A percentile compares a stretch with the other conserved stretches of the same genome.
Conservation (phyloP, 495 filamentous ascomycete species). For the Penicillium silybi region DNA sequence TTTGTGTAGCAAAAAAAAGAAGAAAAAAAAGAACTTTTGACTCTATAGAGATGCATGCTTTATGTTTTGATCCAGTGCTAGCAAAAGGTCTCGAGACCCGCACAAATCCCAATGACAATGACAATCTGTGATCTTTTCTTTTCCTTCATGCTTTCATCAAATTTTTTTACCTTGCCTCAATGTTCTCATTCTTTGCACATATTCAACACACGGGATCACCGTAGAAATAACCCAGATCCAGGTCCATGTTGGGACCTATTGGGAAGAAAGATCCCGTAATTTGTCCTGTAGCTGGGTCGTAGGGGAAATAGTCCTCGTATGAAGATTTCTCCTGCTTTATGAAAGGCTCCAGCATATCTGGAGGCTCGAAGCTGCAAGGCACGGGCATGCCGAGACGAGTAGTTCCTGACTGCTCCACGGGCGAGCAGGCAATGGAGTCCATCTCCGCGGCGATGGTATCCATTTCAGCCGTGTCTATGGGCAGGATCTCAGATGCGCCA, state of each 20-base stretch:
- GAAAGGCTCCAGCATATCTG: slow-evolving; percentile 25
- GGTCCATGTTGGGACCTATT: slow-evolving; percentile 25
- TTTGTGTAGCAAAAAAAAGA: neutral
- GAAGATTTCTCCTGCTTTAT: slow-evolving; percentile 25
- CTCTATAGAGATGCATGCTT: neutral
- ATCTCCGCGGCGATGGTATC: slow-evolving; percentile 23
- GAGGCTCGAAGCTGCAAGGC: slow-evolving; percentile 18
- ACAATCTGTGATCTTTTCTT: slow-evolving; percentile 1
- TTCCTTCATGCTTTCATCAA: neutral
- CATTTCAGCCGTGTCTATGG: slow-evolving; percentile 3
- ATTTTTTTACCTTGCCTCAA: neutral
- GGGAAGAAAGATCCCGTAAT: slow-evolving; percentile 43
- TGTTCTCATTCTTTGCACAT: neutral
- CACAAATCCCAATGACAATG: neutral
- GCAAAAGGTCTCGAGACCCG: neutral
- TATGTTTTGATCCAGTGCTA: neutral
- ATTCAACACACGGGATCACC: slow-evolving; percentile 29
- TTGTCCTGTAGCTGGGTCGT: slow-evolving; percentile 38
- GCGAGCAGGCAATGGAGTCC: slow-evolving; percentile 26
- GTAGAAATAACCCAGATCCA: slow-evolving; percentile 35
- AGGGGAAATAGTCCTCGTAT: slow-evolving; percentile 37
- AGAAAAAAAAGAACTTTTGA: slow-evolving; percentile 4
- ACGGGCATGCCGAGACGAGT: slow-evolving; percentile 16
- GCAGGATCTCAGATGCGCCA: slow-evolving; percentile 11
- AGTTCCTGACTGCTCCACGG: slow-evolving; percentile 19